Evolutionary conservation across 345 rosid species (phyloP).

Genomic region (Rhodamnia rubescens): DNA sequence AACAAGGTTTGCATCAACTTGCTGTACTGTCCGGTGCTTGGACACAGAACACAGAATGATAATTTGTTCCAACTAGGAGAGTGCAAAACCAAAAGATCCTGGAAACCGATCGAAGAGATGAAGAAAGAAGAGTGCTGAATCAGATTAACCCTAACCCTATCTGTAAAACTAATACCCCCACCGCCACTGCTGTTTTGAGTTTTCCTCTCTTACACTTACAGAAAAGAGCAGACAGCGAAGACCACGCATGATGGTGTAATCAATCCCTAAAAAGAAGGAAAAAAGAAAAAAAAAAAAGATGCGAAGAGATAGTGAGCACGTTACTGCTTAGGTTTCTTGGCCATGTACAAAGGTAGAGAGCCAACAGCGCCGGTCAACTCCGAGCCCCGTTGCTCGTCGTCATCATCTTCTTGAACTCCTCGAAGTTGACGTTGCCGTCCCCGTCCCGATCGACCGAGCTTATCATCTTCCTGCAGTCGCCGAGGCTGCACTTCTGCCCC

Average conservation of each 20-base stretch:
- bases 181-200: neutral
- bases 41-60: neutral
- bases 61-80: neutral
- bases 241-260: neutral
- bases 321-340: neutral
- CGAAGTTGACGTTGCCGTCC: slow-evolving; percentile 84
- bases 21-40: too few species aligned
- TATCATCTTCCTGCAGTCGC: slow-evolving; percentile 77
- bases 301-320: neutral
- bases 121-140: neutral
- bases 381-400: neutral
- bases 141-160: neutral
- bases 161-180: neutral
- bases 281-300: too few species aligned
- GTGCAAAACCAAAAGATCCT: neutral
- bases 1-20: neutral
- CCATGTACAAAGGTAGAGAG: neutral
- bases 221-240: too few species aligned
- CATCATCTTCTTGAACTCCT: slow-evolving; percentile 97
- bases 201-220: neutral
- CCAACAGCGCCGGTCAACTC: neutral
- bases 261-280: neutral
- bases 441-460: slow-evolving; percentile 81
- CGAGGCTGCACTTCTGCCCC: slow-evolving; percentile 59
- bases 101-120: neutral